Evolutionary conservation across 805 yeast species (phyloP), one percentile per base, ranked within the genome.

Genomic region (Candida caryicola): DNA sequence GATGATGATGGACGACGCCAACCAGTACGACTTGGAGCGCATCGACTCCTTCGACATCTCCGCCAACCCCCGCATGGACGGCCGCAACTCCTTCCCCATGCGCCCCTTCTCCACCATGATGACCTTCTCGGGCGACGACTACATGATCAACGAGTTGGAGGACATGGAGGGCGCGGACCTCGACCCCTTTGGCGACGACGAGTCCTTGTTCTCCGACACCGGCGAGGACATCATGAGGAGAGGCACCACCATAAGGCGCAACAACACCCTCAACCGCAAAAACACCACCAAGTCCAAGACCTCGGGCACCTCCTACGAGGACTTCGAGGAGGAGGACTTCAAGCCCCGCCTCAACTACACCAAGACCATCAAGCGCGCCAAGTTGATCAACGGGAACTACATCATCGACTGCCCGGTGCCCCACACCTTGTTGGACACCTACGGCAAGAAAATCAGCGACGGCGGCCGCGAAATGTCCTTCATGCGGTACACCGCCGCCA

Each of bases 401-500:
- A 62, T 68, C 8, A 64, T 69, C 34, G 74, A 69, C 44, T 67
- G 69, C 15, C 73, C 73, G 1, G 66, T 60, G 8, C 74, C 74
- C 8, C 45, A 55, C 34, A 50, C 65, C 9, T 57, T 69, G 25
- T 50, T 68, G 31, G 61, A 56, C 31, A 62, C 59, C 5, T 69
- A 60, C 43, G 69, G 69, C 3, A 52, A 49, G 37, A 54, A 57
- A 39, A 54, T 60, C 42, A 50, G 55, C 66, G 66, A 62, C 29
- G 49, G 59, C 13, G 66, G 68, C 58, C 64, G 71, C 57, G 90
- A 57, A 85, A 91, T 67, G 84, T 83, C 71, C 23, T 87, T 82
- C 52, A 82, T 91, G 91, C 76, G 98, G 59, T 91, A 90, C 62
- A 87, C 93, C 40, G 97, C 96, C 0, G 89, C 86, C 15, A 91